A percentile compares a stretch with the other conserved stretches of the same genome.
These are phyloP conservation scores for Lotus japonicus DNA, from an alignment of 306 rosid species.

Conservation along the genomic window DNA sequence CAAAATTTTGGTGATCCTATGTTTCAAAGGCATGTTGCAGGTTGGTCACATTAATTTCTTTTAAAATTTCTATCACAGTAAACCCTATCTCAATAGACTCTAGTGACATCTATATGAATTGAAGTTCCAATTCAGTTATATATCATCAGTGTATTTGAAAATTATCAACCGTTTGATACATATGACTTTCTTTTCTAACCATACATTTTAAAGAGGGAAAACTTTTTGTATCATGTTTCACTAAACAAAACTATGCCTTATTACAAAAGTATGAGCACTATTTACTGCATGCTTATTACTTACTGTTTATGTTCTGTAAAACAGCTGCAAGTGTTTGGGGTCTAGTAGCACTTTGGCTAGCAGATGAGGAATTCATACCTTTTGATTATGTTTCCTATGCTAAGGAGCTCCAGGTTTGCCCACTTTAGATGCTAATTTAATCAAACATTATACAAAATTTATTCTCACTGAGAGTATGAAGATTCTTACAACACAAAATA, in stretches of 20 bases:
- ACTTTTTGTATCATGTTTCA: too few species aligned
- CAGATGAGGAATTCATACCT: slow-evolving; percentile 58
- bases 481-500: not conserved
- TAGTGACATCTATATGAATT: not conserved
- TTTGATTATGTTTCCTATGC: slow-evolving; percentile 55
- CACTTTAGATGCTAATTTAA: not conserved
- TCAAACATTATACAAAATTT: not conserved
- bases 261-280: too few species aligned
- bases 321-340: slow-evolving; percentile 77
- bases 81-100: not conserved
- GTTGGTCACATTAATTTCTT: slow-evolving; percentile 22
- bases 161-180: not conserved
- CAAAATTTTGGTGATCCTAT: slow-evolving; percentile 66
- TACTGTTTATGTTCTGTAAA: not conserved
- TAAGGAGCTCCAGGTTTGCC: slow-evolving; percentile 45
- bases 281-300: not conserved
- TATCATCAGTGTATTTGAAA: not conserved
- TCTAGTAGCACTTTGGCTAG: slow-evolving; percentile 64
- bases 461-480: not conserved
- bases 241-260: too few species aligned
- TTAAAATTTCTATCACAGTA: not conserved
- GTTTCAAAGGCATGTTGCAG: slow-evolving; percentile 79
- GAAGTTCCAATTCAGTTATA: not conserved
- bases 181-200: too few species aligned
- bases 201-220: too few species aligned